phyloP scores from a whole-genome alignment of 257 asterid species.

The Leonotis leonurus region DNA sequence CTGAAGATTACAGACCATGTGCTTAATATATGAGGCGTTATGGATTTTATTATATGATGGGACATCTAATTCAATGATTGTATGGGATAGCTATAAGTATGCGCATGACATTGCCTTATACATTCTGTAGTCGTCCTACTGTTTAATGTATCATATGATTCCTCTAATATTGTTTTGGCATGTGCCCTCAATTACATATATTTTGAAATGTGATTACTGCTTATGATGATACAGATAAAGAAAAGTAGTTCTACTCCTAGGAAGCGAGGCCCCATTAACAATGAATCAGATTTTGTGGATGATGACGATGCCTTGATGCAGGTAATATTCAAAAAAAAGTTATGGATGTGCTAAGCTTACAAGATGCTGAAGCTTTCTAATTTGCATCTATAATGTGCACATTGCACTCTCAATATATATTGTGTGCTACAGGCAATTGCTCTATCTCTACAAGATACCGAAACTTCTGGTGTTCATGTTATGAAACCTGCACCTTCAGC shows the following conservation, averaged over 20 bases:
- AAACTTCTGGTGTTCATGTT: slow-evolving; percentile 15
- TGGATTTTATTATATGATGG: background rate
- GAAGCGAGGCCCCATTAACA: slow-evolving; percentile 27
- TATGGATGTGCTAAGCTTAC: slow-evolving; percentile 7
- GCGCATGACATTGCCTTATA: background rate
- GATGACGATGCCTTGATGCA: slow-evolving; percentile 68
- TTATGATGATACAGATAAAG: slow-evolving; percentile 44
- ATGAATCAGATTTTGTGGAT: slow-evolving; percentile 52
- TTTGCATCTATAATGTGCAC: background rate
- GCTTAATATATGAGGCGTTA: background rate
- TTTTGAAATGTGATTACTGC: background rate
- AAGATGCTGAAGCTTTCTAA: background rate
- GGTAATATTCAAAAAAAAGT: slow-evolving; percentile 45
- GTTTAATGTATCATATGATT: background rate
- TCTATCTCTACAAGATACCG: slow-evolving; percentile 62
- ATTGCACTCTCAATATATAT: background rate
- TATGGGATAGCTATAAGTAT: background rate
- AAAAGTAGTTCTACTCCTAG: slow-evolving; percentile 32
- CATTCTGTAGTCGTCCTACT: background rate
- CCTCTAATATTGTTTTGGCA: background rate
- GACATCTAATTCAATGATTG: background rate
- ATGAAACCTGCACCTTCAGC: slow-evolving; percentile 14
- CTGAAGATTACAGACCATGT: background rate
- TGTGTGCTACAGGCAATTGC: slow-evolving; percentile 68
- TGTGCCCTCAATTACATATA: background rate